phyloP scores from a whole-genome alignment of 2,329 filamentous ascomycete genomes.

The Epichloe sylvatica region DNA sequence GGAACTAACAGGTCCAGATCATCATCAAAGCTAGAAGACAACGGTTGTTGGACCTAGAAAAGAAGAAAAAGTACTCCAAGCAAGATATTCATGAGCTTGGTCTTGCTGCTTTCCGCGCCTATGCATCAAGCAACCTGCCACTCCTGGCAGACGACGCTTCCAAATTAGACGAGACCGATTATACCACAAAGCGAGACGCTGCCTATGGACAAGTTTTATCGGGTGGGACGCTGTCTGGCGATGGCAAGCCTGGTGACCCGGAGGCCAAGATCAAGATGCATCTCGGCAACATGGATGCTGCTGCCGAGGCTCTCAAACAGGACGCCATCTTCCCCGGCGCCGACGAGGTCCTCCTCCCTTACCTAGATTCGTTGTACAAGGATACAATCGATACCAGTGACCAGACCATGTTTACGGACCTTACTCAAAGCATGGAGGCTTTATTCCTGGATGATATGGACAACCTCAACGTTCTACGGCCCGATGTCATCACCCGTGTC shows the following conservation, averaged over 20 bases:
- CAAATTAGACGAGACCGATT: conserved; percentile 35
- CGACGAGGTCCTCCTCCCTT: conserved; percentile 62
- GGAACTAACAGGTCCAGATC: conserved; percentile 25
- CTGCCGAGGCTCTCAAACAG: conserved; percentile 33
- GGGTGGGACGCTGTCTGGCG: conserved; percentile 40
- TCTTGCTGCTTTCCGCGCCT: conserved; percentile 39
- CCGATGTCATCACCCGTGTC: conserved; percentile 75
- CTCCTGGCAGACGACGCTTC: conserved; percentile 31
- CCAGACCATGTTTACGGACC: conserved; percentile 66
- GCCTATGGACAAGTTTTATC: conserved; percentile 41
- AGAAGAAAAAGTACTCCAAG: conserved; percentile 49
- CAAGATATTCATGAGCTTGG: conserved; percentile 34
- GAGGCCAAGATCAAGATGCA: conserved; percentile 90
- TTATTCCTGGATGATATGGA: conserved; percentile 82
- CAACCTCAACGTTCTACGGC: conserved; percentile 68
- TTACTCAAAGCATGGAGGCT: conserved; percentile 76
- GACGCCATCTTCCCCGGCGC: conserved; percentile 38
- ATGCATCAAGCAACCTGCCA: conserved; percentile 41
- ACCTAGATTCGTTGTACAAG: conserved; percentile 59
- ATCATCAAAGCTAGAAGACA: conserved; percentile 58
- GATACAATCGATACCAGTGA: conserved; percentile 47
- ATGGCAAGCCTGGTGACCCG: conserved; percentile 54
- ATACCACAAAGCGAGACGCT: conserved; percentile 33
- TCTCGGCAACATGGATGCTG: conserved; percentile 47
- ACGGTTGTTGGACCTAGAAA: conserved; percentile 63